Evolutionary conservation across 495 filamentous ascomycete species (phyloP), one percentile per base, ranked within the genome.

Genomic region (Delitschia confertaspora): DNA sequence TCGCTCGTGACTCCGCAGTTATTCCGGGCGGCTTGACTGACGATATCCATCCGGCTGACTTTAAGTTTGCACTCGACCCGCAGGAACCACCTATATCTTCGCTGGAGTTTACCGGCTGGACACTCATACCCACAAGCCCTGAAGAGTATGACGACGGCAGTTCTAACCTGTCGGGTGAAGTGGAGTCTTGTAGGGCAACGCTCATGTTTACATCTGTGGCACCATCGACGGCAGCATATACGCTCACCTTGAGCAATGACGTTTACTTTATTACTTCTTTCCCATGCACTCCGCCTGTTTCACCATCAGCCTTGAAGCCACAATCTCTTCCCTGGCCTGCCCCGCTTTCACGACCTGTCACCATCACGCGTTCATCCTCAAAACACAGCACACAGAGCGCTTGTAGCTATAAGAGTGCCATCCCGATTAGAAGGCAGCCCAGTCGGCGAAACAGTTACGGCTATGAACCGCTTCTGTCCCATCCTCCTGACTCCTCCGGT

Each of bases 41-140:
- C 9, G 64, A 65, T 20, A 63, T 76, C 8, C 58, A 74, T 2
- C 70, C 73, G 0, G 74, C 69, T 21, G 76, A 80, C 59, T 76
- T 80, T 38, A 66, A 70, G 32, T 65, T 75, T 9, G 74, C 74
- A 10, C 18, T 25, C 0, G 51, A 58, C 33, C 8, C 42, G 3
- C 27, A 13, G 21, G 44, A 32, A 10, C 38, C 45, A n/a, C 49
- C 45, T 1, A 26, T 49, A 3, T 41, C 48, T 11, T 53, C 44
- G 4, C 17, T 52, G 7, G 49, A 46, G 16, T 43, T 49, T n/a
- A 17, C 30, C 9, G 24, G 26, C 6, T 56, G 52, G 52, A 33
- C 33, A 7, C 33, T 55, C 2, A 38, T 33, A 10, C 33, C 31
- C 17, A 14, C 30, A 6, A 25, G 4, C 25, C 9, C 29, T 9